These are phyloP conservation scores for Reticulascus tulasneorum DNA, from an alignment of 2,329 filamentous ascomycete species.

Conservation along the genomic window DNA sequence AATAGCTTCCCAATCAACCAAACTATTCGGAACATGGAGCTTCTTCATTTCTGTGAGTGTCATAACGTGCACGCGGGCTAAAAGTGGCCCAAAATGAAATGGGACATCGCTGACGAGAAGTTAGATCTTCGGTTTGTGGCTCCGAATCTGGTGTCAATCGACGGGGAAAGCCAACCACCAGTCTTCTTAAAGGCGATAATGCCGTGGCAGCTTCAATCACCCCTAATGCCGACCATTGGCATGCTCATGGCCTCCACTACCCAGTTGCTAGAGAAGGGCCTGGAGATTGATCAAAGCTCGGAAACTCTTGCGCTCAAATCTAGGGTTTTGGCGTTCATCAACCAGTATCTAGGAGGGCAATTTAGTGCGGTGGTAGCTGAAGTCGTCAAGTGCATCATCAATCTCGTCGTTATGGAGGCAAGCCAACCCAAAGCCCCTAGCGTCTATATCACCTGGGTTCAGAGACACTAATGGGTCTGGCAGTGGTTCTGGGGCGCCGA, in stretches of 20 bases:
- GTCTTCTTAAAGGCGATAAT: conserved; percentile 20
- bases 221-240: conserved; percentile 22
- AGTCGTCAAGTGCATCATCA: conserved; percentile 22
- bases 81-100: background rate
- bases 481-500: conserved; percentile 22
- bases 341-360: conserved; percentile 17
- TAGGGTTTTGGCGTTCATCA: conserved; percentile 22
- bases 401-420: conserved; percentile 26
- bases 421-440: background rate
- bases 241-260: conserved; percentile 26
- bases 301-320: conserved; percentile 22
- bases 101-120: background rate
- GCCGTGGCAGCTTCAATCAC: conserved; percentile 26
- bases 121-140: conserved; percentile 22
- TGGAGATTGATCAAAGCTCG: conserved; percentile 16
- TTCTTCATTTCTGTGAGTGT: conserved; percentile 23
- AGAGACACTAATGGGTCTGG: background rate
- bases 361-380: conserved; percentile 19
- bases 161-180: conserved; percentile 19
- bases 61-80: conserved; percentile 1
- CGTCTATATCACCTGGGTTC: too few species aligned
- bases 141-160: conserved; percentile 25
- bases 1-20: conserved; percentile 23
- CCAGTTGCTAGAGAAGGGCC: conserved; percentile 17
- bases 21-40: conserved; percentile 18